These are phyloP conservation scores for Lignosus rhinocerotis DNA, from an alignment of 1,284 basidiomycete species.

Conservation along the genomic window DNA sequence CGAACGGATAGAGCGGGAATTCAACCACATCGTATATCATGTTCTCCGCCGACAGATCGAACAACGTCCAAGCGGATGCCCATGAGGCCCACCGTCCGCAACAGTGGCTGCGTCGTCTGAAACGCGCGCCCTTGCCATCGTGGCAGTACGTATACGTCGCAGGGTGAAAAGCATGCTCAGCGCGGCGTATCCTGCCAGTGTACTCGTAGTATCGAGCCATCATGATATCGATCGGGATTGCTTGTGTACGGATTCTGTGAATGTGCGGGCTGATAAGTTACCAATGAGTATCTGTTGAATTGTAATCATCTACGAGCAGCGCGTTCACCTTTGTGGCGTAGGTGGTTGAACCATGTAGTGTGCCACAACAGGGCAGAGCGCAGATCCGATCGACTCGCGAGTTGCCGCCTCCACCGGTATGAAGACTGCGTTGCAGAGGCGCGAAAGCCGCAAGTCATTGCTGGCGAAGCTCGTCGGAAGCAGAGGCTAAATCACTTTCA, in stretches of 20 bases:
- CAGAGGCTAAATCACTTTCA: not conserved
- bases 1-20: not conserved
- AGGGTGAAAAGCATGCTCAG: not conserved
- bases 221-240: not conserved
- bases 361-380: not conserved
- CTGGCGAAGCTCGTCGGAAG: not conserved
- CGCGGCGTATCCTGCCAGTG: not conserved
- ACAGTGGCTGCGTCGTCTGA: not conserved
- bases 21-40: not conserved
- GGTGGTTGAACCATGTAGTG: not conserved
- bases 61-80: not conserved
- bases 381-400: slow-evolving; percentile 2
- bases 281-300: not conserved
- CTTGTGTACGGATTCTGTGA: not conserved
- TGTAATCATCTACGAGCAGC: not conserved
- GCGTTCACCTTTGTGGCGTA: not conserved
- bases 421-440: slow-evolving; percentile 6
- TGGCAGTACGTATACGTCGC: not conserved
- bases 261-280: not conserved
- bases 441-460: not conserved
- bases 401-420: not conserved
- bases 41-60: not conserved
- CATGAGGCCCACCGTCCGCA: not conserved
- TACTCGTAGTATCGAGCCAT: not conserved
- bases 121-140: not conserved